Evolutionary conservation across 2,329 filamentous ascomycete genomes (phyloP).

Genomic region (Orbilia oligospora): DNA sequence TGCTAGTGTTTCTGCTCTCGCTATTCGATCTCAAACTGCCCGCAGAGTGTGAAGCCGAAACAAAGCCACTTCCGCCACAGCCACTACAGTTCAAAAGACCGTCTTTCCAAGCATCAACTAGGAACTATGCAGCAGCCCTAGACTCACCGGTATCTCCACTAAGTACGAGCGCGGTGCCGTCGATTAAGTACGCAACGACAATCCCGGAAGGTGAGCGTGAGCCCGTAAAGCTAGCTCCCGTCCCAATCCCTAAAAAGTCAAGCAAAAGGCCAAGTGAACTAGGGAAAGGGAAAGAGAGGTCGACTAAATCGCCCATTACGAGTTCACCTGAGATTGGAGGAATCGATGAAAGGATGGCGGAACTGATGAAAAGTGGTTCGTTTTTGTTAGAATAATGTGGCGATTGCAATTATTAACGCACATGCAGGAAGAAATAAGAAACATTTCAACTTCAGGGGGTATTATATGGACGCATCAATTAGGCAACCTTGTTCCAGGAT

Average conservation of each 20-base stretch:
- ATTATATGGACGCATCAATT: background rate
- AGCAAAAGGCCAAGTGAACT: conserved; percentile 12
- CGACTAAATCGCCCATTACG: background rate
- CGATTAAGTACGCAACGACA: conserved; percentile 36
- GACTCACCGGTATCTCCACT: conserved; percentile 19
- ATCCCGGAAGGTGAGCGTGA: conserved; percentile 20
- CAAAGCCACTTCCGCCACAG: conserved; percentile 38
- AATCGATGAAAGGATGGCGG: background rate
- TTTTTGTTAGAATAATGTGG: conserved; percentile 26
- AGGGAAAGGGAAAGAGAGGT: background rate
- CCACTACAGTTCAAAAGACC: conserved; percentile 29
- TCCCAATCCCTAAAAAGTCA: conserved; percentile 36
- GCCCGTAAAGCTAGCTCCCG: conserved; percentile 25
- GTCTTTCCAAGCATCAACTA: background rate
- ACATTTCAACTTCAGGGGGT: too few relatives aligned
- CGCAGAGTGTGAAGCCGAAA: conserved; percentile 17
- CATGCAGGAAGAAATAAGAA: background rate
- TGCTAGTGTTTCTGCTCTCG: conserved; percentile 22
- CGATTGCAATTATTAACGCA: too few relatives aligned
- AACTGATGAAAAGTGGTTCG: conserved; percentile 13
- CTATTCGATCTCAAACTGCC: conserved; percentile 46
- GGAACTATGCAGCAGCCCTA: background rate
- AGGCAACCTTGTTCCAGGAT: background rate
- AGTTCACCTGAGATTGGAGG: background rate
- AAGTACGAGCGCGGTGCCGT: conserved; percentile 8